A percentile compares a stretch with the other conserved stretches of the same genome.
These are phyloP conservation scores for Psilocybe cyanescens DNA, from an alignment of 768 basidiomycete genomes.

Conservation along the genomic window DNA sequence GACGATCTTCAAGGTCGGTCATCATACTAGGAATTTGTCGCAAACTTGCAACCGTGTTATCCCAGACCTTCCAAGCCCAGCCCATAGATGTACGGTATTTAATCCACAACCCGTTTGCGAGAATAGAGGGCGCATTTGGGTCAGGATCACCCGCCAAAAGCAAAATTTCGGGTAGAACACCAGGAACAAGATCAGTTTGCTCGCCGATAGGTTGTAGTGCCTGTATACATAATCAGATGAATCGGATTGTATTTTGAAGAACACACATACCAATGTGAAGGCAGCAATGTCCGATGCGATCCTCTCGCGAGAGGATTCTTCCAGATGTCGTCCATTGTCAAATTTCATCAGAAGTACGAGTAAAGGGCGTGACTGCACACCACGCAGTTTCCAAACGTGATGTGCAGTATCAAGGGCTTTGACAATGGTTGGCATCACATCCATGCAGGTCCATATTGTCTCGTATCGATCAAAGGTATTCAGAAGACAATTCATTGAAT, in stretches of 20 bases:
- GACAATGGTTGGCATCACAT: constrained; percentile 57
- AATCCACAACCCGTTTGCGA: constrained; percentile 83
- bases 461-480: constrained; percentile 73
- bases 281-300: constrained; percentile 61
- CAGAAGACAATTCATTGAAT: constrained; percentile 64
- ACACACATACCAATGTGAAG: constrained; percentile 60
- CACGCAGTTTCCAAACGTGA: constrained; percentile 63
- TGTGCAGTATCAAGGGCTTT: constrained; percentile 65
- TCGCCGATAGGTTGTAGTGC: constrained; percentile 50
- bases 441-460: constrained; percentile 81
- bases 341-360: constrained; percentile 68
- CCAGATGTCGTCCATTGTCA: constrained; percentile 62
- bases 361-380: constrained; percentile 66
- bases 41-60: constrained; percentile 76
- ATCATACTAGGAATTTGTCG: constrained; percentile 68
- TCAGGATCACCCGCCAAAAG: constrained; percentile 62
- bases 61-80: constrained; percentile 87
- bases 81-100: constrained; percentile 73
- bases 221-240: constrained; percentile 27
- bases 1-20: constrained; percentile 46
- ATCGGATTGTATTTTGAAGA: not conserved
- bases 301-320: constrained; percentile 57
- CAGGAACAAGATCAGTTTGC: constrained; percentile 45
- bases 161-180: constrained; percentile 65
- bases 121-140: constrained; percentile 63